Evolutionary conservation across 495 filamentous ascomycete genomes (phyloP).

Genomic region (Zalerion maritima): DNA sequence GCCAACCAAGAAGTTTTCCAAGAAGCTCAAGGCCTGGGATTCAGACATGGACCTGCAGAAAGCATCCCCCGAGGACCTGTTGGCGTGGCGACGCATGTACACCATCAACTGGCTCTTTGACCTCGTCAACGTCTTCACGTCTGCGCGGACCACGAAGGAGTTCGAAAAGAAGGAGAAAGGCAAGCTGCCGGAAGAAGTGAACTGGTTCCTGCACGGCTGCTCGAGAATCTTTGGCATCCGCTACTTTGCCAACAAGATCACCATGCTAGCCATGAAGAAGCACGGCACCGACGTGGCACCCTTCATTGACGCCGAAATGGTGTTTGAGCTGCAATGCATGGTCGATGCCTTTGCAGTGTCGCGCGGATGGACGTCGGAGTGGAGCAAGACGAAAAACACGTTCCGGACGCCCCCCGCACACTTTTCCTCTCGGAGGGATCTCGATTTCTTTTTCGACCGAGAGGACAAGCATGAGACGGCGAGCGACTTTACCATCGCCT

Average conservation of each 20-base stretch:
- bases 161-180: constrained; percentile 17
- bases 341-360: constrained; percentile 27
- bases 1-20: constrained; percentile 28
- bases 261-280: constrained; percentile 26
- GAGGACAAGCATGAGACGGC: constrained; percentile 12
- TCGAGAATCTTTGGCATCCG: constrained; percentile 24
- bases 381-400: constrained; percentile 16
- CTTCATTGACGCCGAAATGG: constrained; percentile 27
- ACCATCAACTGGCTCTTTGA: constrained; percentile 39
- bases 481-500: constrained; percentile 10
- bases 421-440: constrained; percentile 26
- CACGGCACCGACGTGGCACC: constrained; percentile 20
- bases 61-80: constrained; percentile 21
- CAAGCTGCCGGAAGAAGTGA: constrained; percentile 17
- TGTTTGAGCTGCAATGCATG: constrained; percentile 34
- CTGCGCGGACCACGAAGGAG: constrained; percentile 19
- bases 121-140: constrained; percentile 28
- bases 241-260: constrained; percentile 24
- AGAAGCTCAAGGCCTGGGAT: constrained; percentile 25
- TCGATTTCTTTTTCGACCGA: constrained; percentile 29
- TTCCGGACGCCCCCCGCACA: constrained; percentile 13
- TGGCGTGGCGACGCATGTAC: constrained; percentile 30
- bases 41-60: constrained; percentile 24
- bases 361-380: constrained; percentile 24
- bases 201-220: constrained; percentile 23